Conservation (phyloP, 129 eudicot species). For the Mikania micrantha region DNA sequence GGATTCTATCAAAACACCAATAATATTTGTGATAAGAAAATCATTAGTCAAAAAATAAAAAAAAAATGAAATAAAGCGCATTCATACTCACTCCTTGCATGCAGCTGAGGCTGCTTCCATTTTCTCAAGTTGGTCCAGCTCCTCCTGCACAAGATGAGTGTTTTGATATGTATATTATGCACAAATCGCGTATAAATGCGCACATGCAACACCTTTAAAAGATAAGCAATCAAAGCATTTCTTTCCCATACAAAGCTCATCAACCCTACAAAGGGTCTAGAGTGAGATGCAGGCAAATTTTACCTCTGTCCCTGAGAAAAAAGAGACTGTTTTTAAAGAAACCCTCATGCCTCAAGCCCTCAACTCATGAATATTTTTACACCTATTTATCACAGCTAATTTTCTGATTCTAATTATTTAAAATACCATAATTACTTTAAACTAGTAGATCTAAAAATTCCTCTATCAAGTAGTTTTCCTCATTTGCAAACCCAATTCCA, state of each 20-base stretch:
- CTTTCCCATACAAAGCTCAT: not conserved
- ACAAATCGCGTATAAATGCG: not conserved
- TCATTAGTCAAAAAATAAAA: not conserved
- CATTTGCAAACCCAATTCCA: not conserved
- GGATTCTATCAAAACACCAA: slow-evolving; percentile 34
- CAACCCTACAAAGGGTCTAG: not conserved
- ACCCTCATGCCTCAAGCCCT: no score
- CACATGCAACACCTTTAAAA: not conserved
- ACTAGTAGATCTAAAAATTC: not conserved
- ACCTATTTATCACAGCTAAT: not conserved
- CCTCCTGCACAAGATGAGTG: slow-evolving; percentile 51
- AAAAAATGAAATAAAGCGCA: not conserved
- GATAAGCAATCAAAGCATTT: not conserved
- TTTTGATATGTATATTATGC: not conserved
- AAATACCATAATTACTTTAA: not conserved
- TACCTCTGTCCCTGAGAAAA: no score
- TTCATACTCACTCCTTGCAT: slow-evolving; percentile 74
- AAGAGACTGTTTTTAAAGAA: no score
- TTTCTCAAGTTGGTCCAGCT: slow-evolving; percentile 74
- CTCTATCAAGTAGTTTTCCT: not conserved
- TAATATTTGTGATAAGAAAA: slow-evolving; percentile 5
- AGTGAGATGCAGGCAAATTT: no score
- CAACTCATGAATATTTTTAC: no score
- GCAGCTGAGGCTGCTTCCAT: slow-evolving; percentile 75
- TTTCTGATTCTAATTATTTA: not conserved